Base-by-base conservation (phyloP, 768 basidiomycete genomes). In the Boletus patriciae region DNA sequence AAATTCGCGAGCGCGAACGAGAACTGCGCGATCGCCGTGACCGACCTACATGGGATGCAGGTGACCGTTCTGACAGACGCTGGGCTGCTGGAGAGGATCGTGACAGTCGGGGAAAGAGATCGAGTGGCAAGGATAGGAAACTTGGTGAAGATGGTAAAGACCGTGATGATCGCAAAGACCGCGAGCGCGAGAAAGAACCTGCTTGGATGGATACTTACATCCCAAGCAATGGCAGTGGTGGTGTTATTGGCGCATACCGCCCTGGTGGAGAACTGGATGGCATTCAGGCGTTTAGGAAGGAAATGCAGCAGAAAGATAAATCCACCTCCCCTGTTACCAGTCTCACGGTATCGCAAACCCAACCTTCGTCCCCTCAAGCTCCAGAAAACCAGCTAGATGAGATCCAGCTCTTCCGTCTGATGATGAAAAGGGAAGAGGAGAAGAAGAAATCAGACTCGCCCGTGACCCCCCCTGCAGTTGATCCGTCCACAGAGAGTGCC, bases 171-270 rank as follows among this genome's bases (percentile, higher is more conserved):
- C 71, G 71, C 62, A 78, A 80, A 54, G 85, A 85, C 62, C 72
- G 75, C 54, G 77, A 78, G 33, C 84, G 83, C 63, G 92, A 94
- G 75, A 91, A 88, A 65, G 92, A 93, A 67, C 92, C 91, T 23
- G 91, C 91, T 18, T 94, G 91, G 91, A 94, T 94, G 91, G 92
- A 92, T 61, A 85, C 88, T 19, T 92, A 91, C 67, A 80, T 92
- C 58, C 90, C 90, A 13, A 78, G 74, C 49, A 79, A 78, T 23
- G 69, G 83, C 18, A 75, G 73, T 33, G 74, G 77, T 46, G 88
- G 86, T 15, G 84, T 90, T 51, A 76, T 90, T 52, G 87, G 88
- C 18, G 82, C 82, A 9, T 81, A 81, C 57, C 75, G 74, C 33
- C 70, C 73, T 27, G 80, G 82, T 46, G 91, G 88, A 19, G 87